Conservation (phyloP, 2,329 filamentous ascomycete species). For the Tolypocladium ophioglossoides region DNA sequence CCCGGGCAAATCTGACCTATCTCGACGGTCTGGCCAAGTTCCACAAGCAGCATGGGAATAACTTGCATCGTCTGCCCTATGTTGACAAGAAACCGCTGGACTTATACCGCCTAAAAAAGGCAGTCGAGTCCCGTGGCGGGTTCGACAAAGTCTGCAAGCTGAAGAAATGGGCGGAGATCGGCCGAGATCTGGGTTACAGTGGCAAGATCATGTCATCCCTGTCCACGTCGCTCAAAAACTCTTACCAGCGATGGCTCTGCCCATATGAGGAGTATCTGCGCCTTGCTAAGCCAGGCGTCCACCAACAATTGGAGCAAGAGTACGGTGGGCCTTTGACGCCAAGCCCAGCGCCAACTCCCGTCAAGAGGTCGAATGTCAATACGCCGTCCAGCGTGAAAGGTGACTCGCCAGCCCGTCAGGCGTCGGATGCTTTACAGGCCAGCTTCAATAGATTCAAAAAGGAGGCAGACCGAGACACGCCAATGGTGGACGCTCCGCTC, state of each 20-base stretch:
- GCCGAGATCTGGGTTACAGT: conserved; percentile 90
- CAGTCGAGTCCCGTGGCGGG: conserved; percentile 85
- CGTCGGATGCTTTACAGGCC: conserved; percentile 41
- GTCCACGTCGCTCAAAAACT: conserved; percentile 96
- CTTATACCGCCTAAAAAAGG: conserved; percentile 91
- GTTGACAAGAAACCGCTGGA: conserved; percentile 97
- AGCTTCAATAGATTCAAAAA: conserved; percentile 34
- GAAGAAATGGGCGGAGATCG: conserved; percentile 99
- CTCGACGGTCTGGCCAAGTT: conserved; percentile 92
- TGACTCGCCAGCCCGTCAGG: conserved; percentile 56
- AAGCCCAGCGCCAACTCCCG: conserved; percentile 55
- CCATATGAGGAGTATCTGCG: conserved; percentile 94
- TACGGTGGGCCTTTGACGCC: conserved; percentile 88
- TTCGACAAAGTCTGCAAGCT: conserved; percentile 95
- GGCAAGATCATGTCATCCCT: conserved; percentile 99
- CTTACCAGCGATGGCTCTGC: conserved; percentile 91
- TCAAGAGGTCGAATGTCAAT: conserved; percentile 53
- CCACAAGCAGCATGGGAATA: conserved; percentile 92
- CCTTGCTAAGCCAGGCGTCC: conserved; percentile 87
- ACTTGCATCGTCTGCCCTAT: conserved; percentile 86
- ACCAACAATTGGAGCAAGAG: conserved; percentile 87
- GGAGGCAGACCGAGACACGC: conserved; percentile 36
- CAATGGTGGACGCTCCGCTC: conserved; percentile 35
- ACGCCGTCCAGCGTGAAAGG: conserved; percentile 47
- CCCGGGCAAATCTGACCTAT: conserved; percentile 90